Base-by-base conservation (phyloP, 257 asterid species). In the Eustoma russellianum region DNA sequence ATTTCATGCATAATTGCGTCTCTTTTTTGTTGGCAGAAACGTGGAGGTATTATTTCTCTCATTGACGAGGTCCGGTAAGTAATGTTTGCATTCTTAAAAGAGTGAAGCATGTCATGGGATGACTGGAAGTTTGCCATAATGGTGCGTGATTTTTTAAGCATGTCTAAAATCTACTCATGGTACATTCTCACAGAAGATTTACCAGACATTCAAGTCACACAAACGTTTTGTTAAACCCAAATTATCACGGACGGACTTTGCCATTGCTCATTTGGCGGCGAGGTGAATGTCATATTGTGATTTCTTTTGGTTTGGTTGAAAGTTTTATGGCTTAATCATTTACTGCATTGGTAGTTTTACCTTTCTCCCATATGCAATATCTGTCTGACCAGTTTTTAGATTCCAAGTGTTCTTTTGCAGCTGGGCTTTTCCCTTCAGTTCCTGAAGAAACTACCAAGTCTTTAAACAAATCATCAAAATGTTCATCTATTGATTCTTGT, bases 111-210 rank as follows among this genome's bases (percentile, higher is more conserved):
- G 49, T 44, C 24, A 19, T 51, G 13, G 56, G 47, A 41, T 50
- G 60, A 40, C 55, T 63, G 19, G n/a, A 45, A 14, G 17, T 15
- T 19, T 17, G 55, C 53, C 60, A 59, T 47, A 28, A 35, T 60
- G 46, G 55, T 59, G 46, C 24, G 33, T 66, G 24, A 46, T 33
- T 75, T 70, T 78, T n/a, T 66, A 88, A 91, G 98, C 72, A 91
- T 91, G 98, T 71, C 98, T 96, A 43, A 91, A 91, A 80, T 91
- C 98, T 9, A 91, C 98, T 47, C 88, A 91, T 41, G 98, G 87
- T 71, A 91, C 97, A 30, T 87, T 91, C 66, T 56, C 98, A 1
- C 86, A 84, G 62, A 91, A 87, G 94, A 95, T 91, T 49, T 91
- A 79, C 60, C 98, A 91, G 93, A 91, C 89, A 24, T 91, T 84